phyloP scores from a whole-genome alignment of 176 grass and related monocot genomes.

The Leersia perrieri region DNA sequence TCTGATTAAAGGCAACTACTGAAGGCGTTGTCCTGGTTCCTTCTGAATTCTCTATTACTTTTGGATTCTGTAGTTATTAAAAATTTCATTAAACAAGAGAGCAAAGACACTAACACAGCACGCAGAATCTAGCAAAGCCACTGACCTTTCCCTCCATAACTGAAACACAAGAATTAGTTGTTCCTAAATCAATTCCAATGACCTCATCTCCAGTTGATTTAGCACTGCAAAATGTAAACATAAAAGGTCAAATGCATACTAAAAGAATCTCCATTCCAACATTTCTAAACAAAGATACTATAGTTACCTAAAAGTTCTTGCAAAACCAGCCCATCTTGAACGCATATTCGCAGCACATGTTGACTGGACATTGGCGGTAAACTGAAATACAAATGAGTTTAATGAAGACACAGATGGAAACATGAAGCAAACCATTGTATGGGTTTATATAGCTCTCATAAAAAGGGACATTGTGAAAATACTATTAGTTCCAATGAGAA shows the following conservation, averaged over 20 bases:
- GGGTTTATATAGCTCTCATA: not conserved
- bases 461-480: not conserved
- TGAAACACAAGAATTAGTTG: constrained; percentile 45
- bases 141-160: constrained; percentile 52
- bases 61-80: constrained; percentile 33
- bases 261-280: not conserved
- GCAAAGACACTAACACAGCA: not conserved
- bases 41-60: constrained; percentile 47
- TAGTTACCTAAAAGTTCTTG: constrained; percentile 34
- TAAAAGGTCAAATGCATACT: not conserved
- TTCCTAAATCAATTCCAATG: constrained; percentile 56
- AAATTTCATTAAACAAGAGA: not conserved
- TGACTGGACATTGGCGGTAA: constrained; percentile 34
- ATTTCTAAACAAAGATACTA: not conserved
- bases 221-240: constrained; percentile 4
- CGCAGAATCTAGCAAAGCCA: not conserved
- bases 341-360: not conserved
- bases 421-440: not conserved
- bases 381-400: constrained; percentile 10
- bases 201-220: constrained; percentile 41
- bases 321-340: constrained; percentile 30
- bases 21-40: constrained; percentile 43
- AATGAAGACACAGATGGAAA: not conserved
- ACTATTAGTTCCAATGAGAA: not conserved
- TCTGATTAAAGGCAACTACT: constrained; percentile 43